Conservation (phyloP, 306 rosid genomes). For the Prunus mongolica region DNA sequence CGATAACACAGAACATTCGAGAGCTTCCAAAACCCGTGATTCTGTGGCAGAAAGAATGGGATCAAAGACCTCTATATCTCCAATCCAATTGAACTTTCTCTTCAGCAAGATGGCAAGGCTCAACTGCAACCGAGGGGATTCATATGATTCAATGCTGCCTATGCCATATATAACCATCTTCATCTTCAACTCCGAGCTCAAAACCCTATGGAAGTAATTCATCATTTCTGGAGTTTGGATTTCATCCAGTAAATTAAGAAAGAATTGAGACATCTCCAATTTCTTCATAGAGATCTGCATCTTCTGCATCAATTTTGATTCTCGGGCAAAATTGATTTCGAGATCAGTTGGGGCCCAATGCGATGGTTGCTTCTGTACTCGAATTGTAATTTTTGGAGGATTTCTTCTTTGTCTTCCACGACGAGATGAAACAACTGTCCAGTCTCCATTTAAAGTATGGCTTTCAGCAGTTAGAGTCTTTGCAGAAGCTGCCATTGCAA, state of each 20-base stretch:
- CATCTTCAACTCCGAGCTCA: slow-evolving; percentile 49
- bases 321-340: slow-evolving; percentile 37
- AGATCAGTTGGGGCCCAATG: slow-evolving; percentile 50
- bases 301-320: slow-evolving; percentile 53
- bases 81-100: slow-evolving; percentile 58
- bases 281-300: slow-evolving; percentile 41
- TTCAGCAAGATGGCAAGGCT: slow-evolving; percentile 28
- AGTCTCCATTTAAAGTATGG: slow-evolving; percentile 37
- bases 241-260: slow-evolving; percentile 43
- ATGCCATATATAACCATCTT: slow-evolving; percentile 78
- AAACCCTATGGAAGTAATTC: slow-evolving; percentile 35
- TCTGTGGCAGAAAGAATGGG: slow-evolving; percentile 71
- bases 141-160: slow-evolving; percentile 76
- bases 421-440: slow-evolving; percentile 75
- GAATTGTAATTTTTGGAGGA: slow-evolving; percentile 16
- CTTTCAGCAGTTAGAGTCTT: slow-evolving; percentile 28
- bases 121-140: slow-evolving; percentile 37
- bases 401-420: slow-evolving; percentile 44
- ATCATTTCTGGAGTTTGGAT: slow-evolving; percentile 36
- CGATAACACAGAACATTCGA: slow-evolving; percentile 59
- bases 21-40: slow-evolving; percentile 49
- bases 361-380: slow-evolving; percentile 30
- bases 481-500: slow-evolving; percentile 58
- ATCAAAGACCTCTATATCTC: slow-evolving; percentile 70
- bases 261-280: slow-evolving; percentile 55